These are phyloP conservation scores for Termitomyces sp. DNA, from an alignment of 768 basidiomycete genomes.

Conservation along the genomic window DNA sequence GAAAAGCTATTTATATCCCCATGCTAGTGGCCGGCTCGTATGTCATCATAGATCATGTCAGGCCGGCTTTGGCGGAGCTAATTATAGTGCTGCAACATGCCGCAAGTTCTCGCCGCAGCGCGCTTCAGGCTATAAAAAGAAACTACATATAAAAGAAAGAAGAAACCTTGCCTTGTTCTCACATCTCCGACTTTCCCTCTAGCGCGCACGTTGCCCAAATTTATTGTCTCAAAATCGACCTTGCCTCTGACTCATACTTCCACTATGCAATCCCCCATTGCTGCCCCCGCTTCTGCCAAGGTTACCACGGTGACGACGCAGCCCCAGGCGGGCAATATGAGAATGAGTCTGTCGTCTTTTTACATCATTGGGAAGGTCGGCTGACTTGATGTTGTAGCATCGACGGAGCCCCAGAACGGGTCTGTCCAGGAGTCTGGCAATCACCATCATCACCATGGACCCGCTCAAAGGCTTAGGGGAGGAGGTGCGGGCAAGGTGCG, in stretches of 20 bases:
- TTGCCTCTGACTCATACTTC: background rate
- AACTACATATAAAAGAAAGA: background rate
- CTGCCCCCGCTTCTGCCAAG: conserved; percentile 11
- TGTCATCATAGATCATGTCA: background rate
- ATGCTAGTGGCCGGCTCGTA: background rate
- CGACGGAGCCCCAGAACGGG: background rate
- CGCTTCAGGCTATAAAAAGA: background rate
- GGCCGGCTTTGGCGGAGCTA: background rate
- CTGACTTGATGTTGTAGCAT: background rate
- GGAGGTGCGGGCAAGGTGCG: conserved; percentile 64
- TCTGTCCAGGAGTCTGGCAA: background rate
- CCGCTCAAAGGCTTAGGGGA: conserved; percentile 57
- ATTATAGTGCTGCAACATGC: background rate
- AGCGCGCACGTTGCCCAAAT: background rate
- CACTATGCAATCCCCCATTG: conserved; percentile 7
- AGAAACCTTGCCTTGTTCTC: too few species aligned
- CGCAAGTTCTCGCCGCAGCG: background rate
- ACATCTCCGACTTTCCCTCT: background rate
- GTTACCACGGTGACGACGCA: conserved; percentile 35
- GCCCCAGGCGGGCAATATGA: conserved; percentile 46
- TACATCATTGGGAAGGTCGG: too few species aligned
- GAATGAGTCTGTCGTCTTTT: conserved; percentile 51
- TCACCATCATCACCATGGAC: conserved; percentile 27
- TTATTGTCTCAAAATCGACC: background rate
- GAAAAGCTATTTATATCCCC: background rate